A percentile compares a stretch with the other conserved stretches of the same genome.
phyloP scores from a whole-genome alignment of 2,329 filamentous ascomycete species.

The Colletotrichum orbiculare region DNA sequence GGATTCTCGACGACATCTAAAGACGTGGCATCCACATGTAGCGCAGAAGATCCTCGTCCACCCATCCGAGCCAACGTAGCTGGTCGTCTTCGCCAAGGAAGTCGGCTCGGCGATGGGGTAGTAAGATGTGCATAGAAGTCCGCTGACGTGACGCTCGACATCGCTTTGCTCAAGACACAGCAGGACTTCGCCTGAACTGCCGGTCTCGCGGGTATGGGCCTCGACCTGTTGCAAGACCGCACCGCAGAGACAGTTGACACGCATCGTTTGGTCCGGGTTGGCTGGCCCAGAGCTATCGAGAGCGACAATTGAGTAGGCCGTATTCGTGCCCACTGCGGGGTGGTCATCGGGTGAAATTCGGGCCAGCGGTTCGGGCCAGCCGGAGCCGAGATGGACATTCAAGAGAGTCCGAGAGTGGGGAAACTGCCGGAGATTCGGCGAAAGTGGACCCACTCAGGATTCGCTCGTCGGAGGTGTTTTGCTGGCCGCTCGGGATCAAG shows the following conservation, averaged over 20 bases:
- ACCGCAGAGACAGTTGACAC: slow-evolving; percentile 44
- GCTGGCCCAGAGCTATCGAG: no score
- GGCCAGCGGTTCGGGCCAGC: background rate
- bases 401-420: background rate
- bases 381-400: background rate
- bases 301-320: no score
- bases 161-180: slow-evolving; percentile 48
- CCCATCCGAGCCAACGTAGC: slow-evolving; percentile 6
- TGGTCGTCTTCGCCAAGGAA: slow-evolving; percentile 30
- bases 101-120: slow-evolving; percentile 41
- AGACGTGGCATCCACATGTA: slow-evolving; percentile 55
- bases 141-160: slow-evolving; percentile 46
- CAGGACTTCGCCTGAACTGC: background rate
- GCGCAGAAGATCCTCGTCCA: slow-evolving; percentile 51
- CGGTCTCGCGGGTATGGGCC: background rate
- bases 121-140: slow-evolving; percentile 53
- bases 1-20: slow-evolving; percentile 39
- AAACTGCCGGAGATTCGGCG: slow-evolving; percentile 1
- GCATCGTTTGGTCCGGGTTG: background rate
- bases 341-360: background rate
- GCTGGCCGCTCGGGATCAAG: background rate
- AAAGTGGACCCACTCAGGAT: background rate
- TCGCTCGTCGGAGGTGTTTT: background rate
- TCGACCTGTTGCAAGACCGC: slow-evolving; percentile 39
- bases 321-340: no score